Conservation (phyloP, 805 yeast genomes). For the Grigorovia jiainica region DNA sequence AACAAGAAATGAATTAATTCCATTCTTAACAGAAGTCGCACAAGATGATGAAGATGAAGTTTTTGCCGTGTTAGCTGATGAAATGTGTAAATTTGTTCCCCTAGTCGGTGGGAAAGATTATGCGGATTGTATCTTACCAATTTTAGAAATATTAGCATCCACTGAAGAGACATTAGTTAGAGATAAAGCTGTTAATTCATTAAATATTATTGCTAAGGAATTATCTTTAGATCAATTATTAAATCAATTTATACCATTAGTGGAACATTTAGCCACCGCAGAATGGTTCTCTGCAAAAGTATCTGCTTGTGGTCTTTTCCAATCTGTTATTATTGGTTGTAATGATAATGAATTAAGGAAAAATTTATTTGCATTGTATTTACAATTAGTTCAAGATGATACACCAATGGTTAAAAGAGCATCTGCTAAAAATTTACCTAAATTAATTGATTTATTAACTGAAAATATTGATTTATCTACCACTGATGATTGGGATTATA, state of each 20-base stretch:
- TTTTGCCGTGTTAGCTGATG: slow-evolving; percentile 84
- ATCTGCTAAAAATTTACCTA: slow-evolving; percentile 79
- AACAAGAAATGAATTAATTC: slow-evolving; percentile 79
- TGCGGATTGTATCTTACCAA: slow-evolving; percentile 50
- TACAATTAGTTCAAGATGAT: slow-evolving; percentile 73
- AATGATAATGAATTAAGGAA: slow-evolving; percentile 42
- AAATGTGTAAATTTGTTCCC: slow-evolving; percentile 80
- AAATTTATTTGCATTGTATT: slow-evolving; percentile 56
- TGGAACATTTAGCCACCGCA: slow-evolving; percentile 70
- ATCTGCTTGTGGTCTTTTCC: slow-evolving; percentile 83
- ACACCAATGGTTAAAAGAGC: slow-evolving; percentile 97
- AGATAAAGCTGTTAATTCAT: slow-evolving; percentile 84
- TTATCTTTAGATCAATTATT: slow-evolving; percentile 55
- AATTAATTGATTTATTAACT: slow-evolving; percentile 51
- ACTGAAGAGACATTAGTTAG: slow-evolving; percentile 95
- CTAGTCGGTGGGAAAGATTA: slow-evolving; percentile 73
- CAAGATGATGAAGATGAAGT: slow-evolving; percentile 99
- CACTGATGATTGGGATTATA: slow-evolving; percentile 63
- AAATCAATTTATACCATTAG: slow-evolving; percentile 61
- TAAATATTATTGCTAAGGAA: slow-evolving; percentile 59
- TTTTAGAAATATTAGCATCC: slow-evolving; percentile 75
- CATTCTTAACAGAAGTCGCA: slow-evolving; percentile 75
- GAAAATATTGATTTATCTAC: slow-evolving; percentile 36
- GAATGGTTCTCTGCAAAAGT: slow-evolving; percentile 93
- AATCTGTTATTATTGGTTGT: slow-evolving; percentile 54